Percentiles rank a stretch among this genome's conserved stretches.
These are phyloP conservation scores for Platanus orientalis DNA, from an alignment of 164 flowering plant genomes.

Conservation along the genomic window DNA sequence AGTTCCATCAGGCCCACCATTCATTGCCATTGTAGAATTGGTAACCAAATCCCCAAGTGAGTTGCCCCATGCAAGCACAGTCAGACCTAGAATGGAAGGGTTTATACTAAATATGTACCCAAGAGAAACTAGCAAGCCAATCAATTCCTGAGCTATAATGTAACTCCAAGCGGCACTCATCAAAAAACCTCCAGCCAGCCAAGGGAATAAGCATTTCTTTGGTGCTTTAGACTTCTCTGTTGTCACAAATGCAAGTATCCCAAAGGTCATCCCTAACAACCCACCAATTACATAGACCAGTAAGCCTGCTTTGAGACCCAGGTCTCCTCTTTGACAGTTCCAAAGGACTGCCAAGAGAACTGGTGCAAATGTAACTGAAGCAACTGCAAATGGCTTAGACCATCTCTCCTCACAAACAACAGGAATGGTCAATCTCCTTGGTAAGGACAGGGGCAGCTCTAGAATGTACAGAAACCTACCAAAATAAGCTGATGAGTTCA, in stretches of 20 bases:
- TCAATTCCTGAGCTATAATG: constrained; percentile 44
- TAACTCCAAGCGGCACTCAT: constrained; percentile 64
- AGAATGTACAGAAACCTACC: constrained; percentile 20
- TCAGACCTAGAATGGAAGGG: constrained; percentile 59
- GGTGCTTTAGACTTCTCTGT: constrained; percentile 35
- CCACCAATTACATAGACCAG: constrained; percentile 19
- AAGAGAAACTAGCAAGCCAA: constrained; percentile 39
- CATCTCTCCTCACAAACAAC: constrained; percentile 41
- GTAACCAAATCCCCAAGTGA: constrained; percentile 65
- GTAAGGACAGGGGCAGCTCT: constrained; percentile 47
- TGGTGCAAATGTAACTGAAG: constrained; percentile 45
- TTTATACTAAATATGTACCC: constrained; percentile 44
- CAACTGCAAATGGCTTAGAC: constrained; percentile 47
- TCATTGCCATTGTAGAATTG: constrained; percentile 47
- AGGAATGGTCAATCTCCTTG: constrained; percentile 56
- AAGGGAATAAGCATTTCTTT: constrained; percentile 30
- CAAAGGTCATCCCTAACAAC: constrained; percentile 29
- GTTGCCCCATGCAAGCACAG: constrained; percentile 82
- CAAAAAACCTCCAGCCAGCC: constrained; percentile 46
- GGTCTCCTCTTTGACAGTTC: constrained; percentile 9
- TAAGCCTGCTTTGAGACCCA: constrained; percentile 13
- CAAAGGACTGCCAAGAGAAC: constrained; percentile 33
- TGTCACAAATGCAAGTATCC: constrained; percentile 31
- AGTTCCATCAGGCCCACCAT: constrained; percentile 51
- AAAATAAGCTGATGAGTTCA: constrained; percentile 11